Evolutionary conservation across 306 rosid species (phyloP), one percentile per base, ranked within the genome.

Genomic region (Begonia fuchsioides): DNA sequence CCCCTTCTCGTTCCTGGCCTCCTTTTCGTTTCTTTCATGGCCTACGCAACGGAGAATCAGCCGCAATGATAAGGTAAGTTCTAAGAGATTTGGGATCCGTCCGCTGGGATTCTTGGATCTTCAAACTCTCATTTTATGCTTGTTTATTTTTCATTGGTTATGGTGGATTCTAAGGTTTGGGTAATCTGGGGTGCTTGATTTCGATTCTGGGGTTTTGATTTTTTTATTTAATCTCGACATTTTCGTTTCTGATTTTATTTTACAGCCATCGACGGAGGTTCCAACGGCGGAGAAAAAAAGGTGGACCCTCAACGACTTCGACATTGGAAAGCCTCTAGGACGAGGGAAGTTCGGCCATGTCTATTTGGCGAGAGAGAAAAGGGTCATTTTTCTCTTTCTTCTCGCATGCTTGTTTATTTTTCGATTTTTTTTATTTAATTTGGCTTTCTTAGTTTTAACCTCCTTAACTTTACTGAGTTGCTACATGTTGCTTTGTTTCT

Each of bases 331-430:
- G 38, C 96, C 98, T 48, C 96, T 92, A 3, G 98, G 98, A 50
- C 73, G 96, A 55, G 98, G 98, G 9, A 92, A 92, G 81, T 92
- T 92, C 38, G 96, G 98, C n/a, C 98, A 92, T 38, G 98, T 92
- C 71, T 92, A 92, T 72, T 64, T 92, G 70, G 98, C 98, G 39
- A 92, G 96, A 68, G 98, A 92, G 52, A 92, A 92, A 64, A 77
- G 81, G 67, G 98, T 92, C 10, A 52, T 83, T 45, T 32, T 38
- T 58, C 43, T 12, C 11, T 51, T 41, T 26, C 20, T 58, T 10
- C 39, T 47, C 10, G 1, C 2, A 39, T 12, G 43, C 14, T 41
- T 41, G 47, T 6, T 8, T 19, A n/a, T 44, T 15, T 11, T 2
- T 10, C 39, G 41, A 18, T 48, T 32, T 17, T 38, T 6, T n/a